Conservation (phyloP, 2,329 filamentous ascomycete genomes). For the Cytospora leucostoma region DNA sequence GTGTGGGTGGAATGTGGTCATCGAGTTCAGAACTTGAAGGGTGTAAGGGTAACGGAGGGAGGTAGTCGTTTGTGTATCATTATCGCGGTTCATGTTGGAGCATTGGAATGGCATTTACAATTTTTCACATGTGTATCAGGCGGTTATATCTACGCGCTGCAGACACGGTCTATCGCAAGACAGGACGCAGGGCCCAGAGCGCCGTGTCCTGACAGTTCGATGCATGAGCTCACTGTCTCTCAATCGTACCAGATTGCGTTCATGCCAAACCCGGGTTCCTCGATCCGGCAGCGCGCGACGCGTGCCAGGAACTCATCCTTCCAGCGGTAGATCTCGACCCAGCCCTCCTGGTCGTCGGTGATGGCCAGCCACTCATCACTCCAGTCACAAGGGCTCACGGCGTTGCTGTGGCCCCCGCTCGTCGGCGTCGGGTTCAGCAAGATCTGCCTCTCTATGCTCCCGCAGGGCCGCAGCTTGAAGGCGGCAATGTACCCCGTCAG, state of each 20-base stretch:
- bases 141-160: background rate
- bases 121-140: background rate
- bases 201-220: background rate
- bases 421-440: conserved; percentile 83
- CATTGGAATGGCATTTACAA: conserved; percentile 20
- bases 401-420: conserved; percentile 85
- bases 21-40: background rate
- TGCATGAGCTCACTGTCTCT: conserved; percentile 1
- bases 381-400: conserved; percentile 81
- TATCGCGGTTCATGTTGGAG: conserved; percentile 18
- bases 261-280: conserved; percentile 91
- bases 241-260: conserved; percentile 94
- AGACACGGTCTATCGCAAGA: too few species aligned
- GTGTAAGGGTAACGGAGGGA: conserved; percentile 12
- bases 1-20: background rate
- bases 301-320: conserved; percentile 76
- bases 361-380: conserved; percentile 88
- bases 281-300: conserved; percentile 74
- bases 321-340: conserved; percentile 87
- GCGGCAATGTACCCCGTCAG: conserved; percentile 82
- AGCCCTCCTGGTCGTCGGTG: conserved; percentile 85
- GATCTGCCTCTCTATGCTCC: conserved; percentile 75
- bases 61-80: conserved; percentile 17
- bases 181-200: background rate
- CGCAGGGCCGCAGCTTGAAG: conserved; percentile 69